Evolutionary conservation across 23 red algal genomes (phyloP).

Genomic region (Gracilaria vermiculophylla): DNA sequence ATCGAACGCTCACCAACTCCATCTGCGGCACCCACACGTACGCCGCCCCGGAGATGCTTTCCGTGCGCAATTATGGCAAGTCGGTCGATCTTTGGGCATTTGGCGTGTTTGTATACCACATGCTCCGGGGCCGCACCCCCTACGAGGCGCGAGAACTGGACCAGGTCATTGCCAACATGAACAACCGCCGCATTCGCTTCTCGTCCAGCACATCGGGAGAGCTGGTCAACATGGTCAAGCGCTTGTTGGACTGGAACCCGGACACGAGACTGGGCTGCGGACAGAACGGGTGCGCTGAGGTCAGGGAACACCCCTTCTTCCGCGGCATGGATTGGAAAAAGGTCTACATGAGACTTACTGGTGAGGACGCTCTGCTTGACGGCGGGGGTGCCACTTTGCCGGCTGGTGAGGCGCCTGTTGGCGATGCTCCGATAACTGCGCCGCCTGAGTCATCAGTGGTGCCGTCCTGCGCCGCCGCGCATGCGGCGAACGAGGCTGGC

Average conservation of each 20-base stretch:
- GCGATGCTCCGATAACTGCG: background rate
- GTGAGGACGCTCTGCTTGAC: background rate
- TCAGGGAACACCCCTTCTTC: conserved; percentile 91
- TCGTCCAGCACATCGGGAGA: conserved; percentile 64
- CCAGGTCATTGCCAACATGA: conserved; percentile 83
- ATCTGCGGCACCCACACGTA: conserved; percentile 94
- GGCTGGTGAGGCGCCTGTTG: too few relatives aligned
- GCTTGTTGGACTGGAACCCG: conserved; percentile 82
- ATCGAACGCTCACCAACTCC: conserved; percentile 66
- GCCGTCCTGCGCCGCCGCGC: conserved; percentile 23
- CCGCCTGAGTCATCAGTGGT: background rate
- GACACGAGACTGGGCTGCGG: conserved; percentile 76
- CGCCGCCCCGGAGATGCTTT: conserved; percentile 86
- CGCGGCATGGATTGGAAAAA: conserved; percentile 73
- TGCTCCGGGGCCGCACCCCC: conserved; percentile 79
- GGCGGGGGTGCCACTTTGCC: background rate
- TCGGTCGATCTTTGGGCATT: conserved; percentile 95
- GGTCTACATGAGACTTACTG: conserved; percentile 27
- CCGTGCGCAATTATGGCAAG: conserved; percentile 67
- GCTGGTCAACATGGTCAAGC: conserved; percentile 66
- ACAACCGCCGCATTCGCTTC: conserved; percentile 71
- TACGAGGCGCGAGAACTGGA: conserved; percentile 78
- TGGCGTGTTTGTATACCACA: conserved; percentile 90
- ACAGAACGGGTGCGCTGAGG: conserved; percentile 32
- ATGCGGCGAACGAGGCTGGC: conserved; percentile 14